Evolutionary conservation across 208 protist genomes (phyloP).

Genomic region (Acanthamoeba sp.): DNA sequence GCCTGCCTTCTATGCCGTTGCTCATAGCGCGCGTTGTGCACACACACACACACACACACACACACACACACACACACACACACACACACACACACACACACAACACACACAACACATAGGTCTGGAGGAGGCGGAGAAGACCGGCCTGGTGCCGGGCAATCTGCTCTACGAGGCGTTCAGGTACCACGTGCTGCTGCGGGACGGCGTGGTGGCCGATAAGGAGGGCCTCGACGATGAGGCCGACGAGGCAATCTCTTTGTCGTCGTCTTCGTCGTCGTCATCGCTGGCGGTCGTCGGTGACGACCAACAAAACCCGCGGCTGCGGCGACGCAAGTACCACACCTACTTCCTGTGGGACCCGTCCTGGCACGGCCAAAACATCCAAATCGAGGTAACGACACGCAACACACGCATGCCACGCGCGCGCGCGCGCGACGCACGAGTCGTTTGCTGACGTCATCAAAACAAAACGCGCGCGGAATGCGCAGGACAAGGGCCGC

Average conservation of each 20-base stretch:
- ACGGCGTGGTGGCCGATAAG: background rate
- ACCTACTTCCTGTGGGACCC: slow-evolving; percentile 41
- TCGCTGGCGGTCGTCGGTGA: background rate
- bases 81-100: no score
- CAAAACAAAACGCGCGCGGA: no score
- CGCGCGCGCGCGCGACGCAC: background rate
- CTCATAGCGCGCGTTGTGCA: no score
- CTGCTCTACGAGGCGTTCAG: slow-evolving; percentile 22
- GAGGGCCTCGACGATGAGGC: background rate
- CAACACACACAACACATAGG: no score
- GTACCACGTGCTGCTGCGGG: slow-evolving; percentile 1
- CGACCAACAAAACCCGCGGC: background rate
- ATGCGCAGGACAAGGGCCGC: background rate
- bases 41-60: no score
- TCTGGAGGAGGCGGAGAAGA: slow-evolving; percentile 28
- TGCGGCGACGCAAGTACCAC: slow-evolving; percentile 16
- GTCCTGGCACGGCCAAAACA: slow-evolving; percentile 11
- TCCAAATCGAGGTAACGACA: background rate
- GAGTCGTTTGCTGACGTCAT: no score
- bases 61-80: no score
- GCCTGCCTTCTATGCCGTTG: no score
- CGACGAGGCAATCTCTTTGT: background rate
- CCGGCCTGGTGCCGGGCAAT: background rate
- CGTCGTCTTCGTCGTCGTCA: background rate
- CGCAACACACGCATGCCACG: background rate